Evolutionary conservation across 2,329 filamentous ascomycete genomes (phyloP).

Genomic region (Aspergillus ustus): DNA sequence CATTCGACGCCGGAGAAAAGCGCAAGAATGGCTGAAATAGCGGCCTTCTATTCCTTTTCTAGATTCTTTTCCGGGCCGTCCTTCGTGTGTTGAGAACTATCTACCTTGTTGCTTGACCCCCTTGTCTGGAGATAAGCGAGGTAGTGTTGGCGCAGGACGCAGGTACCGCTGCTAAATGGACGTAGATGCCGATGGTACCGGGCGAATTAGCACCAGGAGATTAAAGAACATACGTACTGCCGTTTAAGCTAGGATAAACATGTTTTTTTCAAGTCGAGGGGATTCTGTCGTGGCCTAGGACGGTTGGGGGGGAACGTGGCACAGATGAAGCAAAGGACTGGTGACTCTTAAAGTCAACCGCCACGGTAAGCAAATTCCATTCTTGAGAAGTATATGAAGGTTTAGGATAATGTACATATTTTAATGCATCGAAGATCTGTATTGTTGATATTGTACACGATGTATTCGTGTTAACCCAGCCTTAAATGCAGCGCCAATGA

Average conservation of each 20-base stretch:
- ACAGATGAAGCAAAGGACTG: no score
- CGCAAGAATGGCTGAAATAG: neutral
- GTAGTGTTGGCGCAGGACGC: neutral
- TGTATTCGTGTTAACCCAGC: neutral
- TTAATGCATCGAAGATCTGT: neutral
- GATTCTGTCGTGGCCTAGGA: no score
- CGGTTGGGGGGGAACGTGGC: no score
- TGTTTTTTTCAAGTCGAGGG: no score
- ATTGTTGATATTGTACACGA: neutral
- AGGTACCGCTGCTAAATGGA: neutral
- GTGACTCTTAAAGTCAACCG: no score
- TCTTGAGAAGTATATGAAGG: neutral
- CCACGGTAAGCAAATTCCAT: neutral
- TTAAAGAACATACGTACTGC: neutral
- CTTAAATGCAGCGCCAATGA: neutral
- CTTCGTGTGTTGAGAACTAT: neutral
- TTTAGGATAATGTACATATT: neutral
- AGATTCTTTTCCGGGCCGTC: neutral
- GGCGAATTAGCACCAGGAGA: no score
- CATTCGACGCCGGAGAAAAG: neutral
- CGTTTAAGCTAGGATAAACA: neutral
- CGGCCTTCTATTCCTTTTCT: conserved; percentile 1
- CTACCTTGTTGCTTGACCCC: neutral
- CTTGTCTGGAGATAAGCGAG: neutral
- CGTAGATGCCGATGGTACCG: no score